These are phyloP conservation scores for Neurospora hispaniola DNA, from an alignment of 495 filamentous ascomycete genomes.

Conservation along the genomic window DNA sequence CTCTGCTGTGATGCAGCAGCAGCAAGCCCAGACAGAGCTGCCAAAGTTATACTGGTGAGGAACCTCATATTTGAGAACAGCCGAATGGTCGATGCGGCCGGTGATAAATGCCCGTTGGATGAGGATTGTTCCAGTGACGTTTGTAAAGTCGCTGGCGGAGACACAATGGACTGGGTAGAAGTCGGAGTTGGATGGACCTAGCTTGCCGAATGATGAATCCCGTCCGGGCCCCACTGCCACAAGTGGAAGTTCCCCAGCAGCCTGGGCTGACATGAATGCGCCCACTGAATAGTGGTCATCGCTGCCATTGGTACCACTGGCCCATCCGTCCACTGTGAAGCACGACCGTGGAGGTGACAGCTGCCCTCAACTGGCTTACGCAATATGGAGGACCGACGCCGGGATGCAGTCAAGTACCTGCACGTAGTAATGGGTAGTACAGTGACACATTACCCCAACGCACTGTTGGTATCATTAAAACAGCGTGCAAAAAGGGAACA, in stretches of 20 bases:
- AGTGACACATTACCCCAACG: not conserved
- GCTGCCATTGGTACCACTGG: not conserved
- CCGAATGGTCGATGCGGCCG: not conserved
- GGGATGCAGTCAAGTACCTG: not conserved
- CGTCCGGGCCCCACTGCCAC: not conserved
- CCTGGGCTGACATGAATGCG: not conserved
- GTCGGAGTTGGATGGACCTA: not conserved
- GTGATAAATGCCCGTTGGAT: not conserved
- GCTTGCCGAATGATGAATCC: not conserved
- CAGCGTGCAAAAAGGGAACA: not conserved
- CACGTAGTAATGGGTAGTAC: not conserved
- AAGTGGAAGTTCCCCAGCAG: not conserved
- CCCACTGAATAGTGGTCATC: not conserved
- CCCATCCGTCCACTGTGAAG: not conserved
- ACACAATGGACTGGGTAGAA: not conserved
- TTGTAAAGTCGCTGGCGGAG: not conserved
- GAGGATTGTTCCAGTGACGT: not conserved
- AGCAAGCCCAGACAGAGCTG: conserved; percentile 18
- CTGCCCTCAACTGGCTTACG: not conserved
- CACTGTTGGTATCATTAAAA: not conserved
- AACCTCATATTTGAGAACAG: conserved; percentile 20
- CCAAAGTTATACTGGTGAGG: conserved; percentile 12
- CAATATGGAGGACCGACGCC: not conserved
- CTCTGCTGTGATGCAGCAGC: conserved; percentile 13
- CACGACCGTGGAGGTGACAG: not conserved